Evolutionary conservation across 1,284 basidiomycete genomes (phyloP).

Genomic region (Fomitopsis schrenkii): DNA sequence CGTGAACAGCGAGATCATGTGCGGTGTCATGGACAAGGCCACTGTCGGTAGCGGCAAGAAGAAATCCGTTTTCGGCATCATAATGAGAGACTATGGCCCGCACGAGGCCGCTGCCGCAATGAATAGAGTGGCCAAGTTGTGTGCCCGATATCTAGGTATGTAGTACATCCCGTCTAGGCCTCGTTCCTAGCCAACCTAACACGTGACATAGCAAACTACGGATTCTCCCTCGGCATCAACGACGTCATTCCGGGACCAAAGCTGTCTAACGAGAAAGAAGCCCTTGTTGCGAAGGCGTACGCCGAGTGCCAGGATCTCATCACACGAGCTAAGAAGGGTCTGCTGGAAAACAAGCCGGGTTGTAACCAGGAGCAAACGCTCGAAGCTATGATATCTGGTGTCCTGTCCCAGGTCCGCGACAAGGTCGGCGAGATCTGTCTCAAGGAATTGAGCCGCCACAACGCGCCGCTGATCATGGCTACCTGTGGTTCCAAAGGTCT

Average conservation of each 20-base stretch:
- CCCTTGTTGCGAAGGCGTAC: conserved; percentile 88
- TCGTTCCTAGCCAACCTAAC: background rate
- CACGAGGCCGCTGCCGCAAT: conserved; percentile 94
- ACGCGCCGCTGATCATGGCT: conserved; percentile 98
- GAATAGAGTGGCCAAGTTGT: conserved; percentile 95
- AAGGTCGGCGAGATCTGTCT: conserved; percentile 98
- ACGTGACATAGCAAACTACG: conserved; percentile 75
- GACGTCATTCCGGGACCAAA: conserved; percentile 95
- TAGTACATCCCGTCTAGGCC: conserved; percentile 7
- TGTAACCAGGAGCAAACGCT: conserved; percentile 97
- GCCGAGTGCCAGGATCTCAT: conserved; percentile 87
- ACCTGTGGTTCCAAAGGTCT: conserved; percentile 97
- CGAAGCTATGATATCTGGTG: conserved; percentile 92
- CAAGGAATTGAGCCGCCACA: conserved; percentile 94
- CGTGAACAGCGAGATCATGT: conserved; percentile 99
- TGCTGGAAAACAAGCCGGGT: conserved; percentile 94
- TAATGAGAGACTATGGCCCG: conserved; percentile 94
- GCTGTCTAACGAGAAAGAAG: conserved; percentile 80
- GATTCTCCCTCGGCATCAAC: conserved; percentile 98
- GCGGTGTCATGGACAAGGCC: conserved; percentile 98
- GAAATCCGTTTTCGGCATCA: conserved; percentile 98
- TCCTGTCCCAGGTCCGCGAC: conserved; percentile 92
- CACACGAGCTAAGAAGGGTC: conserved; percentile 85
- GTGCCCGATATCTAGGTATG: conserved; percentile 89
- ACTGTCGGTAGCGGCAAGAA: conserved; percentile 99